Evolutionary conservation across 1,284 basidiomycete species (phyloP), one percentile per base, ranked within the genome.

Genomic region (Mycena sp.): DNA sequence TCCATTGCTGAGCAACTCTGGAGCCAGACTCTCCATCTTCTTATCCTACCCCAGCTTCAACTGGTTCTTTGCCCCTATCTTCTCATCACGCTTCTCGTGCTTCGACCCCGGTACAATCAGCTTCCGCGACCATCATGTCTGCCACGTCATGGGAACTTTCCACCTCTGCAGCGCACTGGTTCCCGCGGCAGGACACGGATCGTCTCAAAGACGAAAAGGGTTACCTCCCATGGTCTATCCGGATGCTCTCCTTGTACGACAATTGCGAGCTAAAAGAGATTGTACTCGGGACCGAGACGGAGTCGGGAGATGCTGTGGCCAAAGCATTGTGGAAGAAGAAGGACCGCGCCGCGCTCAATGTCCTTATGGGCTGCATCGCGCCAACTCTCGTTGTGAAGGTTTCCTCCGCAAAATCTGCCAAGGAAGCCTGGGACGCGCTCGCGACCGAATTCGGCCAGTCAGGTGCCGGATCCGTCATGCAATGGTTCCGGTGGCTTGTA

Each of bases 401-500:
- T 25, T 43, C 28, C 19, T 6, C 6, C n/a, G 26, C 25, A 4
- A 29, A 38, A 52, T 40, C 50, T 0, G 17, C 38, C 4, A 54
- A 54, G 35, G 12, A 21, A 4, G 41, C 52, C 16, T 54, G 38
- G 40, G 52, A 54, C 28, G 11, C 40, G 38, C 52, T 54, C 10
- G 28, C 52, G 28, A 30, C 41, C 26, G 52, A 54, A 54, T 54
- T 53, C 17, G 51, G 51, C 29, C 51, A 41, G 37, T 40, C 37
- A 6, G 51, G 51, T 19, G 25, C 51, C 19, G 37, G 51, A 28
- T 40, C 37, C n/a, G 38, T 41, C 38, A 53, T 53, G 35, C 17
- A 40, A 53, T 53, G 51, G 51, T 53, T 53, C 51, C 51, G 37
- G 10, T 25, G 38, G 37, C 51, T 53, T 29, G 49, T 51, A n/a